Conservation (phyloP, 805 yeast genomes). For the Suhomyces vadensis region DNA sequence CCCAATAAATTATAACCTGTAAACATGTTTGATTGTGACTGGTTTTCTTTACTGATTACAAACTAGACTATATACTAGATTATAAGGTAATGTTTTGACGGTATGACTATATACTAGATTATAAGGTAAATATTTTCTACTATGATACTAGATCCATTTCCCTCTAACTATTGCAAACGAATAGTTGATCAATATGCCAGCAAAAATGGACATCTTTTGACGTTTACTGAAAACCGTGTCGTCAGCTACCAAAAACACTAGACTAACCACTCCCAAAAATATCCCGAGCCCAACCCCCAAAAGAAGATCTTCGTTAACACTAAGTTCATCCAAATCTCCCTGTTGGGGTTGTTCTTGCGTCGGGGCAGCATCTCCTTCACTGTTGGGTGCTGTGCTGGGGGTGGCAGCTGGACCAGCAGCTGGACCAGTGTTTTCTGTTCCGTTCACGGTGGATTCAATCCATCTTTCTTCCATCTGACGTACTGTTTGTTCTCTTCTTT, state of each 20-base stretch:
- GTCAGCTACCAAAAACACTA: constrained; percentile 58
- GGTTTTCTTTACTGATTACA: too few species aligned
- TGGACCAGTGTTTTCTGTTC: constrained; percentile 39
- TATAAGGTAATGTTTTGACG: too few species aligned
- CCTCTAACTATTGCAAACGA: constrained; percentile 61
- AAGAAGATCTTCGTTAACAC: constrained; percentile 61
- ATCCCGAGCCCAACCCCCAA: constrained; percentile 74
- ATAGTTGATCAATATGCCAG: constrained; percentile 70
- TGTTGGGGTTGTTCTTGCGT: constrained; percentile 10
- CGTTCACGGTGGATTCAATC: constrained; percentile 75
- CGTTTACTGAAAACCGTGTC: constrained; percentile 62
- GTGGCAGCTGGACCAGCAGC: constrained; percentile 7
- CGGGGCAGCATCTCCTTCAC: constrained; percentile 4
- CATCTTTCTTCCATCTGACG: constrained; percentile 81
- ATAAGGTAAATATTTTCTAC: neutral
- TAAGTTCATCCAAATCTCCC: constrained; percentile 32
- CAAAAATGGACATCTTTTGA: constrained; percentile 66
- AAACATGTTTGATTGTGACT: too few species aligned
- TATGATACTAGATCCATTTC: constrained; percentile 35
- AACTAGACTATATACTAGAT: too few species aligned
- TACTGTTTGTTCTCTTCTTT: constrained; percentile 36
- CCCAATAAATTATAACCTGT: too few species aligned
- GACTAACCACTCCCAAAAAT: constrained; percentile 68
- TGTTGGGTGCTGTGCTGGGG: constrained; percentile 6
- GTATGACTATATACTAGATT: too few species aligned